Base-by-base conservation (phyloP, 495 filamentous ascomycete genomes). In the Elaphomyces granulatus region DNA sequence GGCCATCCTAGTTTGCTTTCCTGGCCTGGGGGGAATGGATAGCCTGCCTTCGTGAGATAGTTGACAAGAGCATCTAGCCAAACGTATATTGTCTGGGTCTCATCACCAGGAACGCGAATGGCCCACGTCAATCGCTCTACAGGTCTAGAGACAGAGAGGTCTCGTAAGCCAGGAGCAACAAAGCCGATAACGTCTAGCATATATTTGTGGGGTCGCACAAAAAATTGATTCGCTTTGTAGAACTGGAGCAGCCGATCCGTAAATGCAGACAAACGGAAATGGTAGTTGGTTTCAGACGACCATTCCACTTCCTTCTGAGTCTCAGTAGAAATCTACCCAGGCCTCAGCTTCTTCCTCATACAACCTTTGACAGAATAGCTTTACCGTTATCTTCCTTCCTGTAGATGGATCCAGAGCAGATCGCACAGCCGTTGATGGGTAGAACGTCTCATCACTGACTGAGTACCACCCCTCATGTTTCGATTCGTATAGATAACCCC, bases 401-500 rank as follows among this genome's bases (percentile, higher is more conserved):
- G 86, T 95, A 15, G 74, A 62, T 14, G 84, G 79, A 50, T 90
- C 85, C 17, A 85, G 53, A 39, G 76, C 72, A 44, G 78, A 73
- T 47, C 83, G 77, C 19, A 96, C 72, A 44, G 71, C 66, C 0
- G 74, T 70, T 36, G 78, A 70, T 4, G 90, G 85, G 53, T 94
- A 95, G 56, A 88, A 98, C 8, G 88, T 87, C 66, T 98, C 90
- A 54, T 98, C 90, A 58, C 82, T 81, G 36, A 98, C 82, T 37
- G 80, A 90, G 54, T 98, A 98, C 90, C 90, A 98, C 6, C 90
- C 90, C 49, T 82, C 76, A 52, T 96, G 92, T 50, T 83, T 87
- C 6, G 72, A 68, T 30, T 74, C 70, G 59, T 96, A 98, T 40
- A 96, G 86, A 47, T 80, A 75, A 4, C 80, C 87, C 34, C 72